These are phyloP conservation scores for Backusella circina DNA, from an alignment of 192 early-diverging fungal genomes.

Conservation along the genomic window DNA sequence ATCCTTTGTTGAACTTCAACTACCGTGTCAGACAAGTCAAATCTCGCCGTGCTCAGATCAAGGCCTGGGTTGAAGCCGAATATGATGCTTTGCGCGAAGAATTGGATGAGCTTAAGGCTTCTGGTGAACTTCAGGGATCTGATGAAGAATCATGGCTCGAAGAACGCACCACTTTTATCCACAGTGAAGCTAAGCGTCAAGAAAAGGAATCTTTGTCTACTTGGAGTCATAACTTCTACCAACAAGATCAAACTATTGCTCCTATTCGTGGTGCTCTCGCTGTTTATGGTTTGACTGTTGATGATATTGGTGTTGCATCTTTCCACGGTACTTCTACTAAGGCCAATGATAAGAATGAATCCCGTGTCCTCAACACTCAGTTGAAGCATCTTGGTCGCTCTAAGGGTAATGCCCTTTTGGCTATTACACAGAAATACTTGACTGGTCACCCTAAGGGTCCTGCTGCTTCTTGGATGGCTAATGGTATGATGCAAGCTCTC, in stretches of 20 bases:
- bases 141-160: slow-evolving; percentile 43
- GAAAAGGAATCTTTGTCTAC: slow-evolving; percentile 69
- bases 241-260: slow-evolving; percentile 65
- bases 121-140: slow-evolving; percentile 32
- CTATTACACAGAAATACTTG: slow-evolving; percentile 89
- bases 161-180: slow-evolving; percentile 47
- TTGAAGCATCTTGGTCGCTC: slow-evolving; percentile 82
- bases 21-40: slow-evolving; percentile 80
- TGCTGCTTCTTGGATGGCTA: slow-evolving; percentile 96
- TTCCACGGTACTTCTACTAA: slow-evolving; percentile 96
- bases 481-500: slow-evolving; percentile 83
- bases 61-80: slow-evolving; percentile 74
- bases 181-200: slow-evolving; percentile 63
- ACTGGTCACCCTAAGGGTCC: slow-evolving; percentile 98
- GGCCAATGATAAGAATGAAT: slow-evolving; percentile 96
- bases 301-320: slow-evolving; percentile 92
- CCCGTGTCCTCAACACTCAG: slow-evolving; percentile 80
- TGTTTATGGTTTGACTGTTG: slow-evolving; percentile 81
- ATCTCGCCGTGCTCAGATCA: slow-evolving; percentile 72
- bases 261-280: slow-evolving; percentile 87
- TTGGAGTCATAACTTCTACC: slow-evolving; percentile 83
- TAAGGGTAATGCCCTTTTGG: slow-evolving; percentile 73
- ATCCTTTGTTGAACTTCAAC: slow-evolving; percentile 72
- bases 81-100: slow-evolving; percentile 68
- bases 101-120: slow-evolving; percentile 54